These are phyloP conservation scores for Hygrocybe coccinea DNA, from an alignment of 768 basidiomycete genomes.

Conservation along the genomic window DNA sequence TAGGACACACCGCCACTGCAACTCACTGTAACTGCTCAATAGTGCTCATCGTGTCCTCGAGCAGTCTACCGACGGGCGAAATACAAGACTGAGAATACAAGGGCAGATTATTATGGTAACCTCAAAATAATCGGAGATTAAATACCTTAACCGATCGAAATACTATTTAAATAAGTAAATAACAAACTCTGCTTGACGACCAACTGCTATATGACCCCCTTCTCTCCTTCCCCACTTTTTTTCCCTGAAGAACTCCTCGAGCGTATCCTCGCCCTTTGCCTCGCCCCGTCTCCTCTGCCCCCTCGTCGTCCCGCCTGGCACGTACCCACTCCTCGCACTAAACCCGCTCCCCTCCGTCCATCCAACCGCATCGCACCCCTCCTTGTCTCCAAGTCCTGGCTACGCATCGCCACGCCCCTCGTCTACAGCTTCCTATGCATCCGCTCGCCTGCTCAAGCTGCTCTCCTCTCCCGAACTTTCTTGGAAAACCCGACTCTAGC, in stretches of 20 bases:
- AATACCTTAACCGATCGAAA: not conserved
- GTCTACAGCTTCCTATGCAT: conserved; percentile 53
- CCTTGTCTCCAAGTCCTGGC: conserved; percentile 47
- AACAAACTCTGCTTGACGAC: too few relatives aligned
- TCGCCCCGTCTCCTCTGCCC: conserved; percentile 15
- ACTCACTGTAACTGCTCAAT: too few relatives aligned
- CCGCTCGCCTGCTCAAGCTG: conserved; percentile 36
- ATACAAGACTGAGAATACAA: not conserved
- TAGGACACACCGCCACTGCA: too few relatives aligned
- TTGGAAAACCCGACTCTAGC: conserved; percentile 35
- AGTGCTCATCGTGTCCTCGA: too few relatives aligned
- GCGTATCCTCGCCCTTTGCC: conserved; percentile 27
- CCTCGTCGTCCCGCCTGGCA: conserved; percentile 2
- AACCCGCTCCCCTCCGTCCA: conserved; percentile 4
- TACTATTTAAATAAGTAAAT: not conserved
- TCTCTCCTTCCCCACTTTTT: conserved; percentile 9
- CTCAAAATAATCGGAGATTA: not conserved
- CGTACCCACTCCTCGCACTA: conserved; percentile 7
- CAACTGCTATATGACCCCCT: not conserved
- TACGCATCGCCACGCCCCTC: conserved; percentile 53
- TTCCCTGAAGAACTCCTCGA: conserved; percentile 34
- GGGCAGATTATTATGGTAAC: not conserved
- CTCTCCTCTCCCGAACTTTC: conserved; percentile 39
- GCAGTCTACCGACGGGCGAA: too few relatives aligned
- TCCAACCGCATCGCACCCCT: conserved; percentile 21